Percentiles rank a stretch among this genome's conserved stretches.
Conservation (phyloP, 2,329 filamentous ascomycete species). For the Daldinia eschscholtzii region DNA sequence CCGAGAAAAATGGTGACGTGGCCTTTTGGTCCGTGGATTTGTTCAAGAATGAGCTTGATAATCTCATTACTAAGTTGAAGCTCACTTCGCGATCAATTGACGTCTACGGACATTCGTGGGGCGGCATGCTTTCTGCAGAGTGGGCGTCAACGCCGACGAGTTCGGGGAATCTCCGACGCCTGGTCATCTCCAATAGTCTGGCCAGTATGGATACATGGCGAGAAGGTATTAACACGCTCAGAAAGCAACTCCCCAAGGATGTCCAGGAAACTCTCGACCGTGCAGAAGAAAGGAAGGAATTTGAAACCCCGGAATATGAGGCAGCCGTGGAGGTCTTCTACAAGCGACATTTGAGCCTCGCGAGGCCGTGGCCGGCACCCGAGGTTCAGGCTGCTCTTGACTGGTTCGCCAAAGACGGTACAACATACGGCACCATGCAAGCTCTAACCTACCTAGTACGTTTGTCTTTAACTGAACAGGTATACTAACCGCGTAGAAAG, state of each 20-base stretch:
- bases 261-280: constrained; percentile 45
- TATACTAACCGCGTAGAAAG: not conserved
- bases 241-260: constrained; percentile 41
- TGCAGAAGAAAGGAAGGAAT: constrained; percentile 47
- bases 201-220: constrained; percentile 51
- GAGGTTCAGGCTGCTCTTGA: constrained; percentile 51
- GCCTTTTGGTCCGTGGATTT: constrained; percentile 62
- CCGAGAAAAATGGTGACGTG: constrained; percentile 58
- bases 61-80: constrained; percentile 58
- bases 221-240: constrained; percentile 31
- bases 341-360: constrained; percentile 50
- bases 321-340: constrained; percentile 52
- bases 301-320: constrained; percentile 50
- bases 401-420: constrained; percentile 52
- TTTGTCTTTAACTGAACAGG: not conserved
- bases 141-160: constrained; percentile 54
- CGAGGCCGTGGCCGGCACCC: constrained; percentile 51
- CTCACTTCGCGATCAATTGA: constrained; percentile 55
- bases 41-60: constrained; percentile 64
- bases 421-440: constrained; percentile 53
- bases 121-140: constrained; percentile 62
- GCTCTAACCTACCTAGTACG: constrained; percentile 19
- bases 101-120: constrained; percentile 65
- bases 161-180: constrained; percentile 43
- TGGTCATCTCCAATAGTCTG: constrained; percentile 51